Evolutionary conservation across 192 early-diverging fungal species (phyloP), one percentile per base, ranked within the genome.

Genomic region (Chytriomyces sp.): DNA sequence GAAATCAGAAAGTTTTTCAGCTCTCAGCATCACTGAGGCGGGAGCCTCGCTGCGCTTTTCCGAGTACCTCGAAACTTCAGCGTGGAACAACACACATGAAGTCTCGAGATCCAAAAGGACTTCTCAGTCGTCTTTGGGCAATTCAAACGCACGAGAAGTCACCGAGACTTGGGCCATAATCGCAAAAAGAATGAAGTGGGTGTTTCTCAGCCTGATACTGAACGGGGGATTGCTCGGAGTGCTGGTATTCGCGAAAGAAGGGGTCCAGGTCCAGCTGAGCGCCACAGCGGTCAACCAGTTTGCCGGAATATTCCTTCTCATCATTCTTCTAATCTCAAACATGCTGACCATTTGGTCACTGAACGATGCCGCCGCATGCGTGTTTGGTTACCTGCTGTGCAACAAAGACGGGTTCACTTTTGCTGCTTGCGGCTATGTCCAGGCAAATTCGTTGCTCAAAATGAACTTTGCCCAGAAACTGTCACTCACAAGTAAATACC

Each of bases 391-490:
- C 44, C 26, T 61, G 48, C 59, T 77, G 24, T 60, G 24, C 18
- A 20, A 59, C 57, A 69, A 53, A 18, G n/a, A 61, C 10, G 76
- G 76, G 35, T 77, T 60, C 67, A 69, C 67, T 35, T 44, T 77
- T 20, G 76, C 67, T 23, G 67, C 48, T 50, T 77, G 76, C 60
- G 76, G 76, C 9, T 77, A 61, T 60, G 10, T 77, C 18, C 76
- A 77, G 26, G 69, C 64, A 11, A n/a, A 50, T 1, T 60, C 76
- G 20, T 69, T 77, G 43, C 35, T 23, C 13, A 67, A 60, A 28
- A 50, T 69, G 13, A 16, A 10, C 53, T 77, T 77, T 62, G 28
- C 67, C 13, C 59, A 67, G 45, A 66, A 28, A 2, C 45, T 77
- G 7, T 69, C 67, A 5, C 60, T 77, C n/a, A 77, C 46, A 1